Conservation (phyloP, 805 yeast species). For the Ogataea paradorogensis region DNA sequence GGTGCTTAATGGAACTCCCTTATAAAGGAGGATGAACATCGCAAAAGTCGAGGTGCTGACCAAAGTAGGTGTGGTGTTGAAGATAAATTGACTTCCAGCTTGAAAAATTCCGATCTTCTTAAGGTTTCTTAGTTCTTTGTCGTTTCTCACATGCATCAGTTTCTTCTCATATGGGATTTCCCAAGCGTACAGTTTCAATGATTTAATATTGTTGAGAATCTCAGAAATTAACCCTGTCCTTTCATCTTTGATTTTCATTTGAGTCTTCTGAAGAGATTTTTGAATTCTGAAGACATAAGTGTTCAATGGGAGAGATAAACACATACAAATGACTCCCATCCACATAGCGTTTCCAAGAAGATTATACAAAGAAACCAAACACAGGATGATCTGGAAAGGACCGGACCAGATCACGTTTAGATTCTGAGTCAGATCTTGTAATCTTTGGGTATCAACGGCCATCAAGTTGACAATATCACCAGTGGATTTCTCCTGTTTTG, state of each 20-base stretch:
- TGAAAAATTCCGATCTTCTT: conserved; percentile 67
- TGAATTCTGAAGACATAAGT: conserved; percentile 64
- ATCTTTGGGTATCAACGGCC: conserved; percentile 90
- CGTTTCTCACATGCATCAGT: conserved; percentile 79
- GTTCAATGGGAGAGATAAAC: conserved; percentile 77
- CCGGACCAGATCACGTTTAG: conserved; percentile 88
- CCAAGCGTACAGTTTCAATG: conserved; percentile 94
- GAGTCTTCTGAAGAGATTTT: conserved; percentile 72
- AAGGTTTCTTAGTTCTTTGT: conserved; percentile 76
- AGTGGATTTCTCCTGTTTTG: conserved; percentile 67
- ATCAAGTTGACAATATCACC: conserved; percentile 93
- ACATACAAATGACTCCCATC: conserved; percentile 85
- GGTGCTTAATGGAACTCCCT: conserved; percentile 67
- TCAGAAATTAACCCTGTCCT: conserved; percentile 88
- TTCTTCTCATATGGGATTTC: conserved; percentile 78
- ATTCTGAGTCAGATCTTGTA: conserved; percentile 78
- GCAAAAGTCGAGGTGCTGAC: conserved; percentile 91
- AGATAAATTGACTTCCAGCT: conserved; percentile 71
- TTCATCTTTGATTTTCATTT: conserved; percentile 88
- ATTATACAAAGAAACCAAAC: conserved; percentile 68
- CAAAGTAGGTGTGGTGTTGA: conserved; percentile 83
- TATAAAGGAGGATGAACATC: conserved; percentile 54
- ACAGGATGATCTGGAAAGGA: conserved; percentile 79
- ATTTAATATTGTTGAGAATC: conserved; percentile 85
- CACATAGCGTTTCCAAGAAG: conserved; percentile 89